Evolutionary conservation across 257 asterid genomes (phyloP).

Genomic region (Thymus mandschuricus): DNA sequence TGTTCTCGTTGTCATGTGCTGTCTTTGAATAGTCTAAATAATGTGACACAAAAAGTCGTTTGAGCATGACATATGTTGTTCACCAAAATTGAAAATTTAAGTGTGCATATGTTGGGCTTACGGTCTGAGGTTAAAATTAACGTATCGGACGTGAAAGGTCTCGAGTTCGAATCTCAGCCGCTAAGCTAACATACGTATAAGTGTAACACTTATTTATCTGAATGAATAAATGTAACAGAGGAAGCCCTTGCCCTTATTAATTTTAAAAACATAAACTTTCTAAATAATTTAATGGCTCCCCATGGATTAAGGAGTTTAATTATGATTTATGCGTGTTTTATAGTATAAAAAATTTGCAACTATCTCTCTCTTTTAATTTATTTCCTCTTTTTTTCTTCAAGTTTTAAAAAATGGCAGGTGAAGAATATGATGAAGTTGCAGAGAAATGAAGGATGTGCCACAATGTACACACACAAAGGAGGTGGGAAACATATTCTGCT

Average conservation of each 20-base stretch:
- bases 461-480: constrained; percentile 14
- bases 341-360: background rate
- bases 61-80: background rate
- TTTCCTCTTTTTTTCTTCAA: background rate
- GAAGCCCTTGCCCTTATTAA: no score
- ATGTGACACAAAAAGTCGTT: background rate
- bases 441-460: constrained; percentile 34
- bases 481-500: background rate
- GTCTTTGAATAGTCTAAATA: background rate
- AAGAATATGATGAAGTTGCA: constrained; percentile 17
- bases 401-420: constrained; percentile 28
- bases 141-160: no score
- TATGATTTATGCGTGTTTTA: background rate
- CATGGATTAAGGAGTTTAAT: constrained; percentile 27
- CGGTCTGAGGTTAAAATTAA: no score
- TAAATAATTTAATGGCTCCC: constrained; percentile 22
- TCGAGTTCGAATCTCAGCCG: no score
- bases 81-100: no score
- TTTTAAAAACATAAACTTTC: background rate
- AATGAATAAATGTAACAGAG: no score
- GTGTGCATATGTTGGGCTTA: no score
- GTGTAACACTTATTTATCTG: no score
- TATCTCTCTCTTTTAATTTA: background rate
- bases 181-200: no score
- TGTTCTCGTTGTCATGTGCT: background rate